Evolutionary conservation across 1,284 basidiomycete genomes (phyloP), one percentile per base, ranked within the genome.

Genomic region (Calocybe gambosa): DNA sequence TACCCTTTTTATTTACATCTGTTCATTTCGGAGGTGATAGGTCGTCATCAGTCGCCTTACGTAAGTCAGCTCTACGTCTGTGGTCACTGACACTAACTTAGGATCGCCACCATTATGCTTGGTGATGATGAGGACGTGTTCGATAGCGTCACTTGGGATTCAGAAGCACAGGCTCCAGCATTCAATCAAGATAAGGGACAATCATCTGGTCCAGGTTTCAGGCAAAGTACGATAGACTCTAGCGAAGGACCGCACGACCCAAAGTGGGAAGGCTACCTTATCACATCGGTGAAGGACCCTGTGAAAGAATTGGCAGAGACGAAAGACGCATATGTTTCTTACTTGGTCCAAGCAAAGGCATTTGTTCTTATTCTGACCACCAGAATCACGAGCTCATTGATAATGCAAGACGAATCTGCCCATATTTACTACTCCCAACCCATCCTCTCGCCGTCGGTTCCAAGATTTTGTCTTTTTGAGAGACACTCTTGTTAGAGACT

Each of bases 391-490:
- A 50, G 29, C 38, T 42, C 35, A 45, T 35, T 34, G 31, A 12
- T 47, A 39, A 43, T 19, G 29, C 12, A 60, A 93, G 89, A 93
- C 89, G 21, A 89, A 84, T 57, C 75, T 87, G 16, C 76, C 79
- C 20, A 89, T 82, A 69, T 98, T 89, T 74, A 80, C 85, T 20
- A 77, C 82, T 36, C 70, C 73, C 3, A 85, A 71, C 50, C 85
- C 88, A 2, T 82, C 84, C 5, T 73, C 88, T 12, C 80, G 95
- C 45, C 77, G 95, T 50, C 80, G 95, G 20, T 99, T 96, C 69
- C 91, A 95, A 60, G 96, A 99, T 68, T 99, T 99, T 66, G 88
- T 90, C 29, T 99, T 99, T 63, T 71, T 99, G 29, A 75, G 89
- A 51, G 85, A 96, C 42, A 82, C 96, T 58, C 80, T 99, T 26